These are phyloP conservation scores for Clonostachys sp. DNA, from an alignment of 2,329 filamentous ascomycete genomes.

Conservation along the genomic window DNA sequence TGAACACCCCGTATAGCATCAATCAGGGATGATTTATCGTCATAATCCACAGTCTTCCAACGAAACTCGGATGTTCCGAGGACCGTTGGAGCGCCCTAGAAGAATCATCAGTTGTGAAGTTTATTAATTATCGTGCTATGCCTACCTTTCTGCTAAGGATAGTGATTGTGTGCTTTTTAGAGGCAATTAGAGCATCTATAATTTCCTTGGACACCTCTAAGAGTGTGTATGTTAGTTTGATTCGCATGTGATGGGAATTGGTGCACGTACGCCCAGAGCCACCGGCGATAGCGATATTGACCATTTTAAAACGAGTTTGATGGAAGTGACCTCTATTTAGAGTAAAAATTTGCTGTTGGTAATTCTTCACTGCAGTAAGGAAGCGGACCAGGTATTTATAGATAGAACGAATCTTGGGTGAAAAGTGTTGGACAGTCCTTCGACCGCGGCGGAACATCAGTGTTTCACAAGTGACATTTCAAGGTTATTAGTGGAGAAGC, in stretches of 20 bases:
- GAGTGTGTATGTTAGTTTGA: not conserved
- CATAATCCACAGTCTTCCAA: not conserved
- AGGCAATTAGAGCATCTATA: not conserved
- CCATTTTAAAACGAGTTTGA: not conserved
- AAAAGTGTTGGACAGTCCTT: too few species aligned
- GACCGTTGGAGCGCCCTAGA: too few species aligned
- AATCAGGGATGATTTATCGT: not conserved
- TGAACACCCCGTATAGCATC: constrained; percentile 29
- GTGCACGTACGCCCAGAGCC: not conserved
- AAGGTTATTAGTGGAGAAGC: too few species aligned
- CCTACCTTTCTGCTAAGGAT: not conserved
- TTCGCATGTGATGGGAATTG: not conserved
- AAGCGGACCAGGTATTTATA: too few species aligned
- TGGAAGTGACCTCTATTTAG: not conserved
- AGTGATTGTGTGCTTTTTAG: not conserved
- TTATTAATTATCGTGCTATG: not conserved
- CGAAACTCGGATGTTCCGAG: not conserved
- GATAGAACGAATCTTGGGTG: too few species aligned
- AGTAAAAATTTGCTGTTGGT: too few species aligned
- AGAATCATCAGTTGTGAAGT: too few species aligned
- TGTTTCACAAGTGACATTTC: too few species aligned
- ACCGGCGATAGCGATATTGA: not conserved
- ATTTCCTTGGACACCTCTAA: not conserved
- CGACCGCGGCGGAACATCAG: too few species aligned
- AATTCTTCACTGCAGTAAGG: too few species aligned